A percentile compares a stretch with the other conserved stretches of the same genome.
These are phyloP conservation scores for Aegilops umbellulata DNA, from an alignment of 176 grass and related monocot species.

Conservation along the genomic window DNA sequence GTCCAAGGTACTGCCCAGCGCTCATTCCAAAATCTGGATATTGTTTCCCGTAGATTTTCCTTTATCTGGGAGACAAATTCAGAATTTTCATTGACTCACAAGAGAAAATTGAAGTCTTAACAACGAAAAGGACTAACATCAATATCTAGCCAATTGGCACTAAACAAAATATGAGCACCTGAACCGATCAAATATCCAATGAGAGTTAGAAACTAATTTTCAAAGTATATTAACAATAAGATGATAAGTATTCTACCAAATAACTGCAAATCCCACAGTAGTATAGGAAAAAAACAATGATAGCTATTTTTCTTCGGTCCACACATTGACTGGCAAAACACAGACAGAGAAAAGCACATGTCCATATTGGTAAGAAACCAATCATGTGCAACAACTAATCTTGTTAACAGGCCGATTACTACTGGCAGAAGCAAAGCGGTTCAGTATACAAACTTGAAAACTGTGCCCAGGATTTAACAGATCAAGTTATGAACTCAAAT, in stretches of 20 bases:
- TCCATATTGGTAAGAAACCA: not conserved
- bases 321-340: not conserved
- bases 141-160: not conserved
- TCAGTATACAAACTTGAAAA: not conserved
- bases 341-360: not conserved
- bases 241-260: not conserved
- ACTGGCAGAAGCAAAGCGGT: not conserved
- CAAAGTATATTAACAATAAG: not conserved
- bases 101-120: not conserved
- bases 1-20: slow-evolving; percentile 77
- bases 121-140: not conserved
- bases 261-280: not conserved
- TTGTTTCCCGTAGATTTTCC: slow-evolving; percentile 26
- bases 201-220: slow-evolving; percentile 7
- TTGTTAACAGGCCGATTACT: not conserved
- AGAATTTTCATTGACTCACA: not conserved
- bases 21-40: slow-evolving; percentile 44
- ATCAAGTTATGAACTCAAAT: not conserved
- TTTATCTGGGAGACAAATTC: slow-evolving; percentile 42
- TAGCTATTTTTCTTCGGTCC: not conserved
- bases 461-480: not conserved
- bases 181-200: not conserved
- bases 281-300: not conserved
- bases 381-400: not conserved
- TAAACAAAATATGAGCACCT: not conserved